These are phyloP conservation scores for Podaxis sp. DNA, from an alignment of 768 basidiomycete genomes.

Conservation along the genomic window DNA sequence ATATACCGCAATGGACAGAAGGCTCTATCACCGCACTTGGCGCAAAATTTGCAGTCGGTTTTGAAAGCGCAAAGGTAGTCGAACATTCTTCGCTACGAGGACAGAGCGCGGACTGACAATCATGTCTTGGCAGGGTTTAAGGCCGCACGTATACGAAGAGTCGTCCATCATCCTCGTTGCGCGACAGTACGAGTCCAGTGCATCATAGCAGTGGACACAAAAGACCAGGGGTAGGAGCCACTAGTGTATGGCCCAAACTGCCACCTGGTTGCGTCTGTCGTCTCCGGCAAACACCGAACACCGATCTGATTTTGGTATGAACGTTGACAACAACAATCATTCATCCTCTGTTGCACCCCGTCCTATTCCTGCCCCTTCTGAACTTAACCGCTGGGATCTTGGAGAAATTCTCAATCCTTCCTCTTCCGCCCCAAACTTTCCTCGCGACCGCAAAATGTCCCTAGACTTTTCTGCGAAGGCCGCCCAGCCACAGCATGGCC, in stretches of 20 bases:
- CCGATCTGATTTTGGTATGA: constrained; percentile 41
- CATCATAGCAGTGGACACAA: background rate
- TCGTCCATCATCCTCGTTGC: background rate
- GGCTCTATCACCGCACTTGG: constrained; percentile 3
- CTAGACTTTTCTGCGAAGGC: constrained; percentile 51
- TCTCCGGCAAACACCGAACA: constrained; percentile 41
- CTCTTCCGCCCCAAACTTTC: constrained; percentile 18
- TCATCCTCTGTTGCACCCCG: constrained; percentile 31
- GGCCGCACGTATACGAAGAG: background rate
- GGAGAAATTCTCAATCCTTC: constrained; percentile 45
- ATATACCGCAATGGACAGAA: background rate
- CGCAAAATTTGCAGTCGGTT: background rate
- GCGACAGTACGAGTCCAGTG: background rate
- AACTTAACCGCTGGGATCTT: constrained; percentile 38
- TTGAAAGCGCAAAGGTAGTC: constrained; percentile 2
- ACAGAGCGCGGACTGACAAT: background rate
- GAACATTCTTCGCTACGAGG: background rate
- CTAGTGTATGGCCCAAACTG: constrained; percentile 3
- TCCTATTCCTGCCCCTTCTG: constrained; percentile 31
- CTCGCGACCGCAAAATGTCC: constrained; percentile 41
- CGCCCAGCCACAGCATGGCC: constrained; percentile 41
- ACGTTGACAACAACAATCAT: constrained; percentile 27
- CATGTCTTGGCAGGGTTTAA: background rate
- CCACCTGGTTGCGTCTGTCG: constrained; percentile 12
- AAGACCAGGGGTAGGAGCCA: background rate